Percentiles rank a stretch among this genome's conserved stretches.
Evolutionary conservation across 2,329 filamentous ascomycete species (phyloP).

Genomic region (Monosporascus ibericus): DNA sequence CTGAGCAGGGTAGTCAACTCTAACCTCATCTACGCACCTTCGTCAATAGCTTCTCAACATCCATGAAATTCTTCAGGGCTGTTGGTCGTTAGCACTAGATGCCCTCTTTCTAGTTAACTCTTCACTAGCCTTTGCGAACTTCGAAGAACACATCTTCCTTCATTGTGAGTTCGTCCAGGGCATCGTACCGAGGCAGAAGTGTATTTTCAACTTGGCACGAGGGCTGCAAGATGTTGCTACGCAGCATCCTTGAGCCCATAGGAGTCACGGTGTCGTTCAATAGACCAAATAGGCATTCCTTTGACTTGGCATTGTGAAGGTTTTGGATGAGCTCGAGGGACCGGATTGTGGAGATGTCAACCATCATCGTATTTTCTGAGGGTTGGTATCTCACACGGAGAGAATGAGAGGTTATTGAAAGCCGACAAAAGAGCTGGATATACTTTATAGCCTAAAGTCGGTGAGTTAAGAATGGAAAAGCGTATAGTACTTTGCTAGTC

Average conservation of each 20-base stretch:
- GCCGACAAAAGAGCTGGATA: conserved; percentile 62
- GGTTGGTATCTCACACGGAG: conserved; percentile 82
- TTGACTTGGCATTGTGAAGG: conserved; percentile 68
- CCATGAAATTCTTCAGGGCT: conserved; percentile 70
- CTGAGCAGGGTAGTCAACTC: conserved; percentile 1
- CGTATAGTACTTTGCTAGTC: background rate
- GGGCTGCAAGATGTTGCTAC: conserved; percentile 84
- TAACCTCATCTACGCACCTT: conserved; percentile 41
- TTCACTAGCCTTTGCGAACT: conserved; percentile 57
- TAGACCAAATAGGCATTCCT: conserved; percentile 75
- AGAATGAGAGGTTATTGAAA: conserved; percentile 70
- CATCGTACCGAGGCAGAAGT: conserved; percentile 69
- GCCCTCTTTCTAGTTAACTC: background rate
- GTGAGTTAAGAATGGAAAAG: conserved; percentile 9
- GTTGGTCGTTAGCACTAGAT: conserved; percentile 11
- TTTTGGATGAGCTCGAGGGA: conserved; percentile 91
- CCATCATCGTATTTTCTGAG: conserved; percentile 91
- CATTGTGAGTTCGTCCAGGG: conserved; percentile 72
- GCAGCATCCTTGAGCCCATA: conserved; percentile 80
- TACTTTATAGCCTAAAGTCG: conserved; percentile 66
- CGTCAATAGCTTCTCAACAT: conserved; percentile 75
- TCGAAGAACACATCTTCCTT: conserved; percentile 82
- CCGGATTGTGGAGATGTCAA: conserved; percentile 80
- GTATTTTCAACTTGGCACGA: conserved; percentile 62
- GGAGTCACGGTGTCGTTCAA: conserved; percentile 80